Evolutionary conservation across 192 early-diverging fungal genomes (phyloP).

Genomic region (Coemansia sp.): DNA sequence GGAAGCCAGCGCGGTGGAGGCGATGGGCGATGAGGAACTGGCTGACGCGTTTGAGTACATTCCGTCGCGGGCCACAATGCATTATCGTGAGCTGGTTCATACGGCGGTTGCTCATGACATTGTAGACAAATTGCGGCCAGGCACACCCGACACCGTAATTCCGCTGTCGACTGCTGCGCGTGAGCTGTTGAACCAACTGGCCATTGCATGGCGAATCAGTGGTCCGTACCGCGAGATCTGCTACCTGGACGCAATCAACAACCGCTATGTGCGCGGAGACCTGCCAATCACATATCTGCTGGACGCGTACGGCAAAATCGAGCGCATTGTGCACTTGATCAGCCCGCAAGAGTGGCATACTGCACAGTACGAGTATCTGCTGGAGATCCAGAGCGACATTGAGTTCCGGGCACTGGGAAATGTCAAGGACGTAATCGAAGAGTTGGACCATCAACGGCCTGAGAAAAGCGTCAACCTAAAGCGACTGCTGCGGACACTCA

Average conservation of each 20-base stretch:
- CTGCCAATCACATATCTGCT: slow-evolving; percentile 44
- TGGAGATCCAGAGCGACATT: slow-evolving; percentile 35
- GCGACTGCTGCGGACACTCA: slow-evolving; percentile 4
- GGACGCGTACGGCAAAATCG: slow-evolving; percentile 50
- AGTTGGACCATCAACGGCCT: slow-evolving; percentile 45
- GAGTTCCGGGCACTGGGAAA: slow-evolving; percentile 38
- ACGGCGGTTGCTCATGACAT: slow-evolving; percentile 41
- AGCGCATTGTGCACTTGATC: slow-evolving; percentile 50
- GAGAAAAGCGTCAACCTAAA: slow-evolving; percentile 22
- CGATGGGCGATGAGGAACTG: slow-evolving; percentile 38
- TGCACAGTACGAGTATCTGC: slow-evolving; percentile 39
- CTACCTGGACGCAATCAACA: slow-evolving; percentile 48
- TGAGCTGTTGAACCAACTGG: slow-evolving; percentile 47
- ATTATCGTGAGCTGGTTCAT: slow-evolving; percentile 36
- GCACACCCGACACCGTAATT: slow-evolving; percentile 14
- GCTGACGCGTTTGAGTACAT: slow-evolving; percentile 50
- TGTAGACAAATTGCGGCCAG: slow-evolving; percentile 17
- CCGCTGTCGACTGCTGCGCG: slow-evolving; percentile 40
- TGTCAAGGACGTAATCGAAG: slow-evolving; percentile 45
- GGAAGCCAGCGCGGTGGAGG: slow-evolving; percentile 32
- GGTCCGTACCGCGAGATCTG: slow-evolving; percentile 44
- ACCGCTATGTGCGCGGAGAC: slow-evolving; percentile 29
- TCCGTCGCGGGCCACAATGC: slow-evolving; percentile 31
- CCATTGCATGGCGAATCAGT: slow-evolving; percentile 50
- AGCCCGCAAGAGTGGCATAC: slow-evolving; percentile 50